Evolutionary conservation across 2,329 filamentous ascomycete genomes (phyloP).

Genomic region (Aspergillus texensis): DNA sequence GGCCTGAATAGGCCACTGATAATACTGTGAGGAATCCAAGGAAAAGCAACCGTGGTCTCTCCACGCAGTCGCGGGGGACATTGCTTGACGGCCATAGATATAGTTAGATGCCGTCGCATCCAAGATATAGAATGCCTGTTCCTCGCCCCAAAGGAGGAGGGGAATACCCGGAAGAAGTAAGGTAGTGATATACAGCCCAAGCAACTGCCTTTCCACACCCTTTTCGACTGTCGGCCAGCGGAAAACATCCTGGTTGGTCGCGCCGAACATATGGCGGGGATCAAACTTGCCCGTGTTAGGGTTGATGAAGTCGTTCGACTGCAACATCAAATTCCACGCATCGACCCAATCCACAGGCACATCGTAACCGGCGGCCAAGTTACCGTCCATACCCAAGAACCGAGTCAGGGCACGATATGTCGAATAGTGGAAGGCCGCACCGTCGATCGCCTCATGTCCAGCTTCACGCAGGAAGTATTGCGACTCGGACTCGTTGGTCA

Average conservation of each 20-base stretch:
- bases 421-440: constrained; percentile 65
- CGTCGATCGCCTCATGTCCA: constrained; percentile 59
- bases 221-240: constrained; percentile 63
- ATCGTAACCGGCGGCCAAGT: constrained; percentile 57
- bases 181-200: constrained; percentile 62
- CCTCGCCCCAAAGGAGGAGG: constrained; percentile 66
- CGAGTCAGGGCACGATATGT: constrained; percentile 64
- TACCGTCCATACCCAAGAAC: constrained; percentile 64
- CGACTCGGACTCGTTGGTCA: constrained; percentile 49
- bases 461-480: constrained; percentile 56
- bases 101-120: constrained; percentile 68
- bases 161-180: constrained; percentile 64
- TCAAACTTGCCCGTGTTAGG: constrained; percentile 64
- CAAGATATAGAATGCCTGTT: constrained; percentile 66
- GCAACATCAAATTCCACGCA: constrained; percentile 59
- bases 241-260: constrained; percentile 68
- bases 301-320: constrained; percentile 63
- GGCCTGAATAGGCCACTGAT: constrained; percentile 59
- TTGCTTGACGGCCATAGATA: constrained; percentile 65
- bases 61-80: constrained; percentile 65
- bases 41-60: constrained; percentile 66
- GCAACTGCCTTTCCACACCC: constrained; percentile 59
- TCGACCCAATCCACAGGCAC: constrained; percentile 57
- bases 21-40: constrained; percentile 60
- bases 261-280: constrained; percentile 66